A percentile compares a stretch with the other conserved stretches of the same genome.
These are phyloP conservation scores for Coemansia sp. DNA, from an alignment of 192 early-diverging fungal species.

Conservation along the genomic window DNA sequence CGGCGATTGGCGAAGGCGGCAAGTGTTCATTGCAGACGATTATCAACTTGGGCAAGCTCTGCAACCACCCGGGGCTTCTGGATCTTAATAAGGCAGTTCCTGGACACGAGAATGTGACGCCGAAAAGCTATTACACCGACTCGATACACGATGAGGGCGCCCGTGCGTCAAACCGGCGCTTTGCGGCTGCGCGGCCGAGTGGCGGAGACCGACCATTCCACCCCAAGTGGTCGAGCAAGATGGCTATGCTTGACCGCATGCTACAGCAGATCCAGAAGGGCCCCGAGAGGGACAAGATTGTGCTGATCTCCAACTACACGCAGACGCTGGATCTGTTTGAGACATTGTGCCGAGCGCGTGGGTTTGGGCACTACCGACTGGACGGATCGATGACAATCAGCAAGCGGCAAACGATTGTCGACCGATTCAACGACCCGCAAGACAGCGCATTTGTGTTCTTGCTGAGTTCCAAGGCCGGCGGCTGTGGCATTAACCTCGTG, in stretches of 20 bases:
- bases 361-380: slow-evolving; percentile 75
- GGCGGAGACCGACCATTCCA: slow-evolving; percentile 39
- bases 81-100: slow-evolving; percentile 61
- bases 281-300: slow-evolving; percentile 86
- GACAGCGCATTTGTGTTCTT: slow-evolving; percentile 89
- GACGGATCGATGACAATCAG: slow-evolving; percentile 91
- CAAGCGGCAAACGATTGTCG: slow-evolving; percentile 95
- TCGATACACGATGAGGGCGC: not conserved
- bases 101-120: slow-evolving; percentile 60
- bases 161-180: too few relatives aligned
- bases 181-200: not conserved
- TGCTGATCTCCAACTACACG: slow-evolving; percentile 98
- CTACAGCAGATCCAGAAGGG: slow-evolving; percentile 67
- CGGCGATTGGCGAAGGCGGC: slow-evolving; percentile 62
- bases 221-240: slow-evolving; percentile 86
- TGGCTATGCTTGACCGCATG: slow-evolving; percentile 80
- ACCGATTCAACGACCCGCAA: slow-evolving; percentile 92
- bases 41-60: slow-evolving; percentile 90
- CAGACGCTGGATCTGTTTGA: slow-evolving; percentile 97
- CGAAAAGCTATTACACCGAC: slow-evolving; percentile 54
- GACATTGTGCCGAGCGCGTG: slow-evolving; percentile 72
- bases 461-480: slow-evolving; percentile 96
- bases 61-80: slow-evolving; percentile 94
- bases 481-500: slow-evolving; percentile 97
- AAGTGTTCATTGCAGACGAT: slow-evolving; percentile 89